phyloP scores from a whole-genome alignment of 2,329 filamentous ascomycete species.

The Paracoccidioides brasiliensis region DNA sequence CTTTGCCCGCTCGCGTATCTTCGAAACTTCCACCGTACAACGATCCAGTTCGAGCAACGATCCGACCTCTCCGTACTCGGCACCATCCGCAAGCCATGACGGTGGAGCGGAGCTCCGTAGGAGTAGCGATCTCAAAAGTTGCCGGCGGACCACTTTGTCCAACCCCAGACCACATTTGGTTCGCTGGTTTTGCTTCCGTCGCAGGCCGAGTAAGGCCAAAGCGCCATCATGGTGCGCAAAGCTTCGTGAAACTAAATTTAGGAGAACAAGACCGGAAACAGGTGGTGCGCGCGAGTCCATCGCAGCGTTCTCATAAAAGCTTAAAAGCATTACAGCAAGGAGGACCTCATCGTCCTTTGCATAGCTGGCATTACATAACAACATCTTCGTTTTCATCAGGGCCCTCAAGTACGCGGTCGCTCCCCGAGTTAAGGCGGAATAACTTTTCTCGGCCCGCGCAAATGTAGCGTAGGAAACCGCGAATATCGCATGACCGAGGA shows the following conservation, averaged over 20 bases:
- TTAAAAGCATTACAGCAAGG: not conserved
- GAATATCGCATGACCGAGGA: not conserved
- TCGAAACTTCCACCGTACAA: not conserved
- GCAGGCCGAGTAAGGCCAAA: not conserved
- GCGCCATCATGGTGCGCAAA: constrained; percentile 1
- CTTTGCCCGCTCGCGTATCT: not conserved
- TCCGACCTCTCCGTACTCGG: not conserved
- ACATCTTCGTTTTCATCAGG: not conserved
- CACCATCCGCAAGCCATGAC: not conserved
- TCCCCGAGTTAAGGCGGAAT: not conserved
- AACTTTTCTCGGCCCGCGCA: not conserved
- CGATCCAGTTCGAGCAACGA: not conserved
- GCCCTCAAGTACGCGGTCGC: not conserved
- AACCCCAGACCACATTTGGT: not conserved
- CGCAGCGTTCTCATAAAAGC: constrained; percentile 1
- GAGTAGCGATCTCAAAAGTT: not conserved
- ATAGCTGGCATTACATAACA: not conserved
- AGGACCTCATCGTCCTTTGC: not conserved
- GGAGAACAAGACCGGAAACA: not conserved
- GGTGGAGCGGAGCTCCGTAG: not conserved
- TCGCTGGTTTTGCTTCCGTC: not conserved
- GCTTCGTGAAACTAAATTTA: not conserved
- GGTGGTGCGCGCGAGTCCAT: not conserved
- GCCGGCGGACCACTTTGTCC: constrained; percentile 1
- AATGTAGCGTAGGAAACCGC: not conserved